Evolutionary conservation across 257 asterid genomes (phyloP), one percentile per base, ranked within the genome.

Genomic region (Petunia axillaris): DNA sequence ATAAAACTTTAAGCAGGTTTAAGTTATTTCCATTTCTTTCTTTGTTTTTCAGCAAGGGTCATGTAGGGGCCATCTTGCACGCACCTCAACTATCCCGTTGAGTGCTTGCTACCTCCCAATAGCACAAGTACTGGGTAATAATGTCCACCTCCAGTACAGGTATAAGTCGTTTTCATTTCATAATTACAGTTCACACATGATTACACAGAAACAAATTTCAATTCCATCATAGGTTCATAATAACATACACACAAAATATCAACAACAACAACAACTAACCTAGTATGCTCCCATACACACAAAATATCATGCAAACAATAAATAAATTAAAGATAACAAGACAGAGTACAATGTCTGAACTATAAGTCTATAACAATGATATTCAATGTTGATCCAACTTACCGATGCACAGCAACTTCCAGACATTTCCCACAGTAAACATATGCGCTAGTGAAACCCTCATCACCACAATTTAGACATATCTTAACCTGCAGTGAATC

Each of bases 371-470:
- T 73, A 46, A 35, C 46, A 71, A 71, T 35, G 43, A 50, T 9
- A 50, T 4, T 52, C 75, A 67, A 52, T 35, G 50, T 39, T 50
- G 48, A 79, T 79, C 39, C 57, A 67, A 58, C 82, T 41, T 80
- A 80, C 82, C 82, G 82, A 63, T 80, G 82, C 79, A 80, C 82
- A 55, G 82, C 82, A 80, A 67, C 74, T 67, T 80, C 82, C 40
- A 80, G 60, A 57, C 82, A 80, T 73, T 70, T 54, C 68, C 67
- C 82, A 80, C 82, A 80, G 70, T n/a, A 68, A 67, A 80, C 78
- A 37, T 15, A 68, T 50, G 82, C 82, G 2, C 68, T 80, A 10
- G 53, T 16, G 41, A 40, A 66, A 36, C 82, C 82, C 59, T 53
- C 48, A 52, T 41, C 50, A 3, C 79, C 82, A 68, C 82, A 80